Conservation (phyloP, 495 filamentous ascomycete species). For the Podospora pseudopauciseta region DNA sequence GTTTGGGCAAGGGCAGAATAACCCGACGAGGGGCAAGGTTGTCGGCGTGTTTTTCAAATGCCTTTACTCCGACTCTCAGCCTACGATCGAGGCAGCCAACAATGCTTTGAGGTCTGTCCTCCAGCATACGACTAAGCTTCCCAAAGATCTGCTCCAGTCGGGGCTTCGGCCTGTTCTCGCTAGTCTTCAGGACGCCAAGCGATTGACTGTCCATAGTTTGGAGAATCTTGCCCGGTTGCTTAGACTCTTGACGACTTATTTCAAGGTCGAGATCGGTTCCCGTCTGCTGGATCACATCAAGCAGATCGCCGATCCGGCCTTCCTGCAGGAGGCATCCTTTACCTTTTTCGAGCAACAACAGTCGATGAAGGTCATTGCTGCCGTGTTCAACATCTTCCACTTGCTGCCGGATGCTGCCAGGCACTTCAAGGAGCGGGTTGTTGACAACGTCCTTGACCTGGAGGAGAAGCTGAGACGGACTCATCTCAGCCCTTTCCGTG, state of each 20-base stretch:
- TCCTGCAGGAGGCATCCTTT: conserved; percentile 87
- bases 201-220: conserved; percentile 81
- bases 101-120: conserved; percentile 81
- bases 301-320: conserved; percentile 73
- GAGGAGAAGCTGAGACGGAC: conserved; percentile 84
- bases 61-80: conserved; percentile 82
- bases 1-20: conserved; percentile 63
- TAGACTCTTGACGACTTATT: conserved; percentile 91
- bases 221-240: conserved; percentile 88
- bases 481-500: conserved; percentile 87
- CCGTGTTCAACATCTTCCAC: conserved; percentile 95
- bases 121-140: conserved; percentile 81
- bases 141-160: conserved; percentile 91
- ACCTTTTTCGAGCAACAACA: conserved; percentile 86
- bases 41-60: conserved; percentile 98
- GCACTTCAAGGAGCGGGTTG: conserved; percentile 81
- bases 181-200: conserved; percentile 90
- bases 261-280: conserved; percentile 96
- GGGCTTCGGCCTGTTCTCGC: conserved; percentile 91
- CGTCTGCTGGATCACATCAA: conserved; percentile 89
- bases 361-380: conserved; percentile 86
- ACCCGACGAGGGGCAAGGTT: conserved; percentile 74
- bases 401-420: conserved; percentile 83
- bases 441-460: conserved; percentile 83
- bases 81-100: conserved; percentile 93